phyloP scores from a whole-genome alignment of 1,139 yeast species.

The Trichomonascaceae sp. region DNA sequence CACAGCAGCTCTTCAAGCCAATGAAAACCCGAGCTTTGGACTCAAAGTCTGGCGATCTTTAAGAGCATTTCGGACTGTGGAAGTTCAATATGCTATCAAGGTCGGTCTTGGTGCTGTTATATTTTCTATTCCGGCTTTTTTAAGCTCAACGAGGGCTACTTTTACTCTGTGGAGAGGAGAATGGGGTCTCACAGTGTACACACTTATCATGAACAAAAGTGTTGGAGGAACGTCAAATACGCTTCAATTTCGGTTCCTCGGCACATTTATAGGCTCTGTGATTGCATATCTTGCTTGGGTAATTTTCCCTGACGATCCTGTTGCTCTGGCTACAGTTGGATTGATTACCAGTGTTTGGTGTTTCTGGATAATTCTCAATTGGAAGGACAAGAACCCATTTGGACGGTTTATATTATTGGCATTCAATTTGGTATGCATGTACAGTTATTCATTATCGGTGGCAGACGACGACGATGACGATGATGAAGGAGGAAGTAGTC shows the following conservation, averaged over 20 bases:
- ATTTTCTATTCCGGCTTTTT: slow-evolving; percentile 62
- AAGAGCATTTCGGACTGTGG: slow-evolving; percentile 48
- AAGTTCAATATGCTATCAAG: slow-evolving; percentile 71
- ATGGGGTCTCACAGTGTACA: slow-evolving; percentile 77
- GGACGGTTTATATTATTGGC: slow-evolving; percentile 66
- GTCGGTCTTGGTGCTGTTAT: slow-evolving; percentile 74
- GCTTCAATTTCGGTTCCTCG: slow-evolving; percentile 66
- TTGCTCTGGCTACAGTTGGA: slow-evolving; percentile 53
- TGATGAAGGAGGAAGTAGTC: slow-evolving; percentile 64
- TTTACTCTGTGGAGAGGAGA: slow-evolving; percentile 72
- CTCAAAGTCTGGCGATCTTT: slow-evolving; percentile 40
- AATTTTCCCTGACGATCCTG: slow-evolving; percentile 50
- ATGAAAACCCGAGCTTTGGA: slow-evolving; percentile 1
- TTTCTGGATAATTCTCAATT: slow-evolving; percentile 60
- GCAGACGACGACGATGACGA: slow-evolving; percentile 53
- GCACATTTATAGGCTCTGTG: slow-evolving; percentile 67
- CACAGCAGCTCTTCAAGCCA: background rate
- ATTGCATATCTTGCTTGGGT: slow-evolving; percentile 57
- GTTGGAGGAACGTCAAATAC: slow-evolving; percentile 85
- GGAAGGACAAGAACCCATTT: slow-evolving; percentile 46
- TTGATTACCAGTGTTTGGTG: slow-evolving; percentile 56
- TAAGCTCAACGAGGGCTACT: slow-evolving; percentile 46
- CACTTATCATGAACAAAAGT: slow-evolving; percentile 80
- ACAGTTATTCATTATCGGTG: slow-evolving; percentile 63
- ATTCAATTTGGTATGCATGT: slow-evolving; percentile 71